These are phyloP conservation scores for Penicillium janthinellum DNA, from an alignment of 2,329 filamentous ascomycete genomes.

Conservation along the genomic window DNA sequence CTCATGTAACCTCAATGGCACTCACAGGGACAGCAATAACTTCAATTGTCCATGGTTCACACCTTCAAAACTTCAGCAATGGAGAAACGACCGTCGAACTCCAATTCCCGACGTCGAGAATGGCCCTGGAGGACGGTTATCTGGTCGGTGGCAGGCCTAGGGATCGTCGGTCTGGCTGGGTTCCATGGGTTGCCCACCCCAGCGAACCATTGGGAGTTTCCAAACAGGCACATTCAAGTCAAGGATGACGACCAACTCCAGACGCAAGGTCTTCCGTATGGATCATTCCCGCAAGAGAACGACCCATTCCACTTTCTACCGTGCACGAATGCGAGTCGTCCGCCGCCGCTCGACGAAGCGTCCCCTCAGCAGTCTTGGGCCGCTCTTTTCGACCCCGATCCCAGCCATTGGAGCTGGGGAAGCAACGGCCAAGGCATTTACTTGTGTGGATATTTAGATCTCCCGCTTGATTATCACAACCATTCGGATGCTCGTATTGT, in stretches of 20 bases:
- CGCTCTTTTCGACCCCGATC: conserved; percentile 12
- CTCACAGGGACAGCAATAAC: not conserved
- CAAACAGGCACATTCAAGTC: not conserved
- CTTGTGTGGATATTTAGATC: conserved; percentile 21
- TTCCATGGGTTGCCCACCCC: not conserved
- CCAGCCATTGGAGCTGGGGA: conserved; percentile 20
- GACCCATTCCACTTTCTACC: conserved; percentile 21
- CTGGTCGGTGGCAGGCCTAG: not conserved
- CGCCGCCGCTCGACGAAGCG: conserved; percentile 14
- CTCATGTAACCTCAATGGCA: not conserved
- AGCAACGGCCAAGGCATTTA: conserved; percentile 17
- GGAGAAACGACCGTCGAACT: not conserved
- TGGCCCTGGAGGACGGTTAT: not conserved
- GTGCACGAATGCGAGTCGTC: conserved; percentile 17
- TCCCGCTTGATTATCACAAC: conserved; percentile 22
- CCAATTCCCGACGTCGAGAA: not conserved
- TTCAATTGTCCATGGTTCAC: not conserved
- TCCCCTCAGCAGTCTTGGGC: conserved; percentile 15
- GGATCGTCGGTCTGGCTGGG: not conserved
- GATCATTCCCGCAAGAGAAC: conserved; percentile 7
- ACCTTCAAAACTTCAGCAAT: not conserved
- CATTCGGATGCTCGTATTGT: conserved; percentile 17
- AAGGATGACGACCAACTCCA: not conserved
- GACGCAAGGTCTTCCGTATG: conserved; percentile 3
- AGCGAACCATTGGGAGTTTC: not conserved